These are phyloP conservation scores for Neodidymelliopsis sp. DNA, from an alignment of 2,329 filamentous ascomycete genomes.

Conservation along the genomic window DNA sequence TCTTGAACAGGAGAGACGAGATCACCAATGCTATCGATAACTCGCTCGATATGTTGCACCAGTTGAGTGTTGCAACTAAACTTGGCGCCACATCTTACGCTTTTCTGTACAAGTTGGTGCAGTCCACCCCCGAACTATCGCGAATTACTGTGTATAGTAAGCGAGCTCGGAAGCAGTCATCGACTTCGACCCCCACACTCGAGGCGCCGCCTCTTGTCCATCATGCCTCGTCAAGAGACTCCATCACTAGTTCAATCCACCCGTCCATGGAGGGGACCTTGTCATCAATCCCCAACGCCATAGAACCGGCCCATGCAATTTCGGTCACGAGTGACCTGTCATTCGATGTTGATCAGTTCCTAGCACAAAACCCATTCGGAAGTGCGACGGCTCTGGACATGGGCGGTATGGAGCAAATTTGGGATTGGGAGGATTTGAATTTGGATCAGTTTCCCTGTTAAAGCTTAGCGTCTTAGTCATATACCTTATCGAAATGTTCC, in stretches of 20 bases:
- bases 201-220: conserved; percentile 6
- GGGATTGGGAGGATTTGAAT: conserved; percentile 42
- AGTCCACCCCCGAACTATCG: conserved; percentile 35
- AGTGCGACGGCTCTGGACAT: conserved; percentile 28
- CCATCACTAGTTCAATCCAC: background rate
- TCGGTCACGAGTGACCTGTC: conserved; percentile 26
- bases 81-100: conserved; percentile 40
- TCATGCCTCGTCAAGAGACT: background rate
- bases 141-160: conserved; percentile 22
- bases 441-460: conserved; percentile 25
- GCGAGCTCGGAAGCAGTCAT: conserved; percentile 18
- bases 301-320: conserved; percentile 10
- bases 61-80: conserved; percentile 39
- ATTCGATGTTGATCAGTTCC: conserved; percentile 41
- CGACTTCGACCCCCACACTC: background rate
- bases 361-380: conserved; percentile 36
- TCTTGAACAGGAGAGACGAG: conserved; percentile 52
- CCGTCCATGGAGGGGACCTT: background rate
- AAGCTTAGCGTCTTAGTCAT: background rate
- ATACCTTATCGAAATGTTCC: background rate
- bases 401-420: conserved; percentile 43
- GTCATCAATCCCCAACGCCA: background rate
- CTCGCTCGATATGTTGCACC: conserved; percentile 40
- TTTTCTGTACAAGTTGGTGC: conserved; percentile 42
- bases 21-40: conserved; percentile 51